Percentiles rank a stretch among this genome's conserved stretches.
Conservation (phyloP, 306 rosid species). For the Vachellia collinsii region DNA sequence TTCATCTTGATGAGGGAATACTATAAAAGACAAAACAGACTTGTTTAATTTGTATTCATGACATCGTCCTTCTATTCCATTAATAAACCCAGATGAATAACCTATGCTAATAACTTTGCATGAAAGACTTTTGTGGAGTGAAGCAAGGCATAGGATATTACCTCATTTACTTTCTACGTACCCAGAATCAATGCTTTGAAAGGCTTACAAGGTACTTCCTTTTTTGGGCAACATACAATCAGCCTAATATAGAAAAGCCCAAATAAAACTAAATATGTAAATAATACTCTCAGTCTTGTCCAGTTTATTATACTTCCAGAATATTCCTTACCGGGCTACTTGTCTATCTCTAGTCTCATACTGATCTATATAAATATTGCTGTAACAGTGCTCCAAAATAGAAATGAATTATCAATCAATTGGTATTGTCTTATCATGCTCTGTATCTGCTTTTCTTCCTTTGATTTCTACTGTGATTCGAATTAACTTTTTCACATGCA, state of each 20-base stretch:
- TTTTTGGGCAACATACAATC: no score
- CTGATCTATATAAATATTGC: no score
- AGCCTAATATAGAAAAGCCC: no score
- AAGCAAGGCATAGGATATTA: slow-evolving; percentile 33
- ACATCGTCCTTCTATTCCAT: not conserved
- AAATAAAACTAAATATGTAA: no score
- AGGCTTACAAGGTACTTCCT: not conserved
- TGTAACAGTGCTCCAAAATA: no score
- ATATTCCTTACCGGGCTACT: not conserved
- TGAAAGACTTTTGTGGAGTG: not conserved
- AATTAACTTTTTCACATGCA: not conserved
- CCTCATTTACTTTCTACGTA: not conserved
- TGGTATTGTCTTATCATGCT: no score
- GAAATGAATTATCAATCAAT: no score
- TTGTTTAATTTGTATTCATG: no score
- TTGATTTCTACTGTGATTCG: not conserved
- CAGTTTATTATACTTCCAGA: no score
- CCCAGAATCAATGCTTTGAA: slow-evolving; percentile 25
- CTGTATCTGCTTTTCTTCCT: no score
- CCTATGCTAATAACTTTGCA: not conserved
- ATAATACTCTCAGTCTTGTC: no score
- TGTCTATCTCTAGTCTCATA: no score
- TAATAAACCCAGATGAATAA: not conserved
- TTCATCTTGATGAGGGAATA: slow-evolving; percentile 31
- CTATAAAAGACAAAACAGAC: not conserved